These are phyloP conservation scores for Jackrogersella minutella DNA, from an alignment of 495 filamentous ascomycete species.

Conservation along the genomic window DNA sequence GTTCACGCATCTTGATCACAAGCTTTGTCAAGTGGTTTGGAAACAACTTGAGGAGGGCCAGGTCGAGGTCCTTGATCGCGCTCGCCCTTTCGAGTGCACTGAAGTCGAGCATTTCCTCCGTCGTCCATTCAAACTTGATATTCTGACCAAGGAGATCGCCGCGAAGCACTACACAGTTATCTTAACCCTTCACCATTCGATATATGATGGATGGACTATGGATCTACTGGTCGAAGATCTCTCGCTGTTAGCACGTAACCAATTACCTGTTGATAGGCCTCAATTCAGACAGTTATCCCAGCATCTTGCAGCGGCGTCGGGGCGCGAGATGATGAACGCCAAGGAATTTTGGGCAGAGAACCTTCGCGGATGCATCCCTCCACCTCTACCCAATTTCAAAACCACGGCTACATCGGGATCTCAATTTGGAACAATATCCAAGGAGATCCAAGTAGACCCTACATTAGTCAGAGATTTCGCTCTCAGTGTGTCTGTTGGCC, in stretches of 20 bases:
- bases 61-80: constrained; percentile 50
- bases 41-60: constrained; percentile 51
- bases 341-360: constrained; percentile 64
- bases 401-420: constrained; percentile 20
- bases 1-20: constrained; percentile 62
- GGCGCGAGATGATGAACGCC: constrained; percentile 30
- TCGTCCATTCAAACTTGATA: constrained; percentile 64
- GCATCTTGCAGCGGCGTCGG: constrained; percentile 5
- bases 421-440: constrained; percentile 16
- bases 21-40: constrained; percentile 72
- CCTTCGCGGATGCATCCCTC: constrained; percentile 54
- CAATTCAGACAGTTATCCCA: constrained; percentile 58
- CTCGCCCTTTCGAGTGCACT: constrained; percentile 5
- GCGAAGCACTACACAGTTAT: constrained; percentile 33
- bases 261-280: constrained; percentile 49
- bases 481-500: constrained; percentile 34
- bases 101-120: constrained; percentile 55
- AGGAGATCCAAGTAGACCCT: constrained; percentile 40
- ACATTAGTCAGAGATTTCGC: constrained; percentile 19
- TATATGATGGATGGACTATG: constrained; percentile 88
- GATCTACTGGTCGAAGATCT: constrained; percentile 75
- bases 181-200: constrained; percentile 69
- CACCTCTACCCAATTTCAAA: constrained; percentile 52
- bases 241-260: constrained; percentile 47
- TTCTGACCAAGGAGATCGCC: constrained; percentile 37